phyloP scores from a whole-genome alignment of 2,329 filamentous ascomycete genomes.

The Xylariomycetidae sp. region DNA sequence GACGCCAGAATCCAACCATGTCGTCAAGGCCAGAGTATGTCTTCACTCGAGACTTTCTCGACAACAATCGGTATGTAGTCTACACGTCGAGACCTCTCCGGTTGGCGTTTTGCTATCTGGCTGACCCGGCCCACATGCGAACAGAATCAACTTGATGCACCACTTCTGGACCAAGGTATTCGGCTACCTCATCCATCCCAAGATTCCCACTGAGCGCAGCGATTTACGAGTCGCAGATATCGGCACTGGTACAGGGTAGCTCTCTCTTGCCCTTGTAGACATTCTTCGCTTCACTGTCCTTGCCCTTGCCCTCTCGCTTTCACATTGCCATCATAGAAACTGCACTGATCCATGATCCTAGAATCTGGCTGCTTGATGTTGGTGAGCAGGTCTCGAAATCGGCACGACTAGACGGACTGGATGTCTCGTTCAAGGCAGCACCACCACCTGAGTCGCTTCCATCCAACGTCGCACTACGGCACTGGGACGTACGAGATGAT shows the following conservation, averaged over 20 bases:
- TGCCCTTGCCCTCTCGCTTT: too few species aligned
- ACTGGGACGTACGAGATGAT: conserved; percentile 10
- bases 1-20: too few species aligned
- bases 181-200: conserved; percentile 14
- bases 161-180: conserved; percentile 7
- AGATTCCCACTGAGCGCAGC: conserved; percentile 6
- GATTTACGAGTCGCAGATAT: conserved; percentile 15
- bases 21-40: not conserved
- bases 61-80: not conserved
- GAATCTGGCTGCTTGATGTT: conserved; percentile 8
- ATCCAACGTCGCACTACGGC: conserved; percentile 11
- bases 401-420: conserved; percentile 14
- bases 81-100: too few species aligned
- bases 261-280: too few species aligned
- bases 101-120: too few species aligned
- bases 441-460: conserved; percentile 12
- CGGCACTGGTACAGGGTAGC: conserved; percentile 15
- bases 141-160: conserved; percentile 12
- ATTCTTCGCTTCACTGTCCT: too few species aligned
- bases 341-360: conserved; percentile 32
- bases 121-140: too few species aligned
- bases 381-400: conserved; percentile 6
- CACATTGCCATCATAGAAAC: not conserved
- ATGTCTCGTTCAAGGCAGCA: conserved; percentile 17
- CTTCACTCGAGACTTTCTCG: not conserved